Percentiles rank a stretch among this genome's conserved stretches.
Conservation (phyloP, 345 rosid genomes). For the Combretum micranthum region DNA sequence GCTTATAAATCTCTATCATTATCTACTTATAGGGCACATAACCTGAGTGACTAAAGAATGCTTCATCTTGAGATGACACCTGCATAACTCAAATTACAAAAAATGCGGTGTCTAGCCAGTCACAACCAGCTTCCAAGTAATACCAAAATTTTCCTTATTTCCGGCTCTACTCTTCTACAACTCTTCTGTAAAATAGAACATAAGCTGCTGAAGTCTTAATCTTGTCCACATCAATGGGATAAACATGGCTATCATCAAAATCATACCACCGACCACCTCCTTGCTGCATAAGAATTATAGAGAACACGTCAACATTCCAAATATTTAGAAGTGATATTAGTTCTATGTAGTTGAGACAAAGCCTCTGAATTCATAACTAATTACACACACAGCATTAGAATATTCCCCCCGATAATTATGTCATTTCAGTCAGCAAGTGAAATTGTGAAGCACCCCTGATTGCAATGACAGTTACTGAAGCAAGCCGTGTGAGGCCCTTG, state of each 20-base stretch:
- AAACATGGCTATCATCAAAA: conserved; percentile 86
- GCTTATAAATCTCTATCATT: conserved; percentile 9
- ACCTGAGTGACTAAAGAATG: conserved; percentile 10
- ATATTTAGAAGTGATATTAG: too few relatives aligned
- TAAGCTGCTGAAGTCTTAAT: conserved; percentile 93
- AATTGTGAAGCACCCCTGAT: too few relatives aligned
- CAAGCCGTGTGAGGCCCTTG: too few relatives aligned
- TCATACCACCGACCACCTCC: conserved; percentile 91
- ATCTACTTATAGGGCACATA: neutral
- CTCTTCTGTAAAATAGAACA: conserved; percentile 93
- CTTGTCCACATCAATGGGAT: conserved; percentile 64
- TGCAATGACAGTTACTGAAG: too few relatives aligned
- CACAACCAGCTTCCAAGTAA: conserved; percentile 9
- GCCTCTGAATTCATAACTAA: too few relatives aligned
- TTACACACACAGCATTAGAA: too few relatives aligned
- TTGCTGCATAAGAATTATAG: conserved; percentile 42
- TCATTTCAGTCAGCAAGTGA: too few relatives aligned
- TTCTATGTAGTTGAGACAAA: too few relatives aligned
- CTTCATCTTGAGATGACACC: conserved; percentile 1
- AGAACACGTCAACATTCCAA: too few relatives aligned
- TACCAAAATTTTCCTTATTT: conserved; percentile 8
- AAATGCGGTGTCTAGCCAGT: conserved; percentile 17
- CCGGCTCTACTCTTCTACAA: conserved; percentile 29
- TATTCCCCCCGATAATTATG: too few relatives aligned
- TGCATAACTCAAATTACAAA: conserved; percentile 13